These are phyloP conservation scores for Lactarius quietus DNA, from an alignment of 768 basidiomycete genomes.

Conservation along the genomic window DNA sequence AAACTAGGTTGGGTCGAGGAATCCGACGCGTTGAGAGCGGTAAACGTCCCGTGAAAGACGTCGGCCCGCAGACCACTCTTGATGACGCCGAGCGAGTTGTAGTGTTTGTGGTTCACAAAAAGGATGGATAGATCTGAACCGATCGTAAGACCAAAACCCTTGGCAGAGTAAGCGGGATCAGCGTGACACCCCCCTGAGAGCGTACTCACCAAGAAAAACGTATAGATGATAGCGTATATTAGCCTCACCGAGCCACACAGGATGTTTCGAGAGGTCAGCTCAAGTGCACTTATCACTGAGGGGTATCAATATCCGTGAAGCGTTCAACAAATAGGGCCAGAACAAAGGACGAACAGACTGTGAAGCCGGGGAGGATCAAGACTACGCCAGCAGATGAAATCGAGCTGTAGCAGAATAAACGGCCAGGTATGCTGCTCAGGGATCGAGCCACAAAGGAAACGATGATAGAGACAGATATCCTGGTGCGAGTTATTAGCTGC, in stretches of 20 bases:
- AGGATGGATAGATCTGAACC: constrained; percentile 75
- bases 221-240: constrained; percentile 85
- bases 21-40: constrained; percentile 36
- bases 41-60: constrained; percentile 51
- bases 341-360: constrained; percentile 52
- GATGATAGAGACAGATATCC: constrained; percentile 80
- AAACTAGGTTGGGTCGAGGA: constrained; percentile 27
- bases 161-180: not conserved
- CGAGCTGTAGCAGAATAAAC: constrained; percentile 85
- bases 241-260: constrained; percentile 80
- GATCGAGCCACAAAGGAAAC: constrained; percentile 81
- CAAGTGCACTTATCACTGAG: constrained; percentile 71
- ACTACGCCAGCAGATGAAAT: constrained; percentile 88
- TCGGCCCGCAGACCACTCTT: constrained; percentile 30
- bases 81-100: constrained; percentile 34
- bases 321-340: not conserved
- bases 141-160: constrained; percentile 84
- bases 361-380: constrained; percentile 87
- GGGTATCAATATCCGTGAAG: constrained; percentile 6
- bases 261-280: constrained; percentile 76
- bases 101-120: constrained; percentile 59
- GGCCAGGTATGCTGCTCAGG: constrained; percentile 68
- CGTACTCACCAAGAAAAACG: constrained; percentile 62
- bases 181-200: not conserved
- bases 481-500: constrained; percentile 30